Conservation (phyloP, 768 basidiomycete species). For the Psilocybe subaeruginosa region DNA sequence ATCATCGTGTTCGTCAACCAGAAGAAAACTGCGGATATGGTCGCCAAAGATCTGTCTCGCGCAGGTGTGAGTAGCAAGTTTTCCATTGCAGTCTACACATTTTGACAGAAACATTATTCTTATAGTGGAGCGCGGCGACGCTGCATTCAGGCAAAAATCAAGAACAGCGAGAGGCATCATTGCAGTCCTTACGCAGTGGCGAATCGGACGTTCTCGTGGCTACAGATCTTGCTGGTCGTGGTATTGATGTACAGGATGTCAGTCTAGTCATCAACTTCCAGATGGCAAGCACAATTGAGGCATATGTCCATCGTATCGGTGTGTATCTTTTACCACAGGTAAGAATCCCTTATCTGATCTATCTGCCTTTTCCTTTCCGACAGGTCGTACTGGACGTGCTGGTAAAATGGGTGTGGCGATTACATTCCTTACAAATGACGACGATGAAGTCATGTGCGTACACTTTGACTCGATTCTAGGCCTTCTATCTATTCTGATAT, state of each 20-base stretch:
- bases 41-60: slow-evolving; percentile 90
- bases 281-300: slow-evolving; percentile 96
- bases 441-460: slow-evolving; percentile 94
- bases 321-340: slow-evolving; percentile 24
- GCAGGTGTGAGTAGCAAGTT: slow-evolving; percentile 65
- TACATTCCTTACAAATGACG: slow-evolving; percentile 95
- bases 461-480: slow-evolving; percentile 16
- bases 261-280: slow-evolving; percentile 96
- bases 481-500: slow-evolving; percentile 1
- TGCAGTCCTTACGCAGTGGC: slow-evolving; percentile 85
- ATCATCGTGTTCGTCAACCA: slow-evolving; percentile 99
- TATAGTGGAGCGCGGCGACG: slow-evolving; percentile 86
- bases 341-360: background rate
- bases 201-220: slow-evolving; percentile 91
- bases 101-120: background rate
- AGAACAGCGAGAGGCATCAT: slow-evolving; percentile 92
- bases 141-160: slow-evolving; percentile 98
- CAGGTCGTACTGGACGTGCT: slow-evolving; percentile 96
- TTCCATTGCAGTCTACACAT: slow-evolving; percentile 10
- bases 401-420: slow-evolving; percentile 94
- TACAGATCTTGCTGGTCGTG: slow-evolving; percentile 96
- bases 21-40: slow-evolving; percentile 99
- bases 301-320: slow-evolving; percentile 98
- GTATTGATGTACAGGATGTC: slow-evolving; percentile 98
- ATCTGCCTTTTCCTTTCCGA: slow-evolving; percentile 3